Base-by-base conservation (phyloP, 352 stramenopile genomes). In the Phytophthora quininea region DNA sequence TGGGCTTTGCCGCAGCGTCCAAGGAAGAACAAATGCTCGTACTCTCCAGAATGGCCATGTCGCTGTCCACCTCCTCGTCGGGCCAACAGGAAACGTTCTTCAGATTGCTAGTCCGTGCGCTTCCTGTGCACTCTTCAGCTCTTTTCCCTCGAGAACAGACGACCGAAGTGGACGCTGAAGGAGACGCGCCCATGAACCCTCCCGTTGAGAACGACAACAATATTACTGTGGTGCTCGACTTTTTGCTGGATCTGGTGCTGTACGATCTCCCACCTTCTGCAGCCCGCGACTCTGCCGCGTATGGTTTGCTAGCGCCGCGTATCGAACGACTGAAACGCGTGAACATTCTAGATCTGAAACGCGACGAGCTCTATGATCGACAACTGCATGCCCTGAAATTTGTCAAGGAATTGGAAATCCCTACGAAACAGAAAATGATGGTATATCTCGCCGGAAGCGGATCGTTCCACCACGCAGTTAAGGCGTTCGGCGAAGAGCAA, bases 401-500 rank as follows among this genome's bases (percentile, higher is more conserved):
- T 54, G 64, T 91, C 3, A 91, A 91, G 63, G 74, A 83, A 49
- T 54, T 87, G 55, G 63, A 71, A 3, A 62, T 82, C 8, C 58
- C 79, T 0, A 76, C 60, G 7, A 73, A 64, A 31, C 43, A 69
- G 24, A 87, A 86, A 53, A 64, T 84, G 1, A 59, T 79, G 19
- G 65, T 90, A 42, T 92, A 86, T 62, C 43, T 92, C 10, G 80
- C 76, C 4, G 84, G 83, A 2, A 75, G 71, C 49, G 82, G 83
- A 29, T 91, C 85, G 4, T 82, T 80, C 45, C 76, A 92, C 56
- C 87, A 95, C 53, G 65, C 73, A 2, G 66, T 95, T 57, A 90
- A 91, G 57, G 72, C 74, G 7, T 92, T 89, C 38, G 79, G 82
- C 15, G 80, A 92, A 19, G 85, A 93, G 27, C 82, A 93, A 42